Base-by-base conservation (phyloP, 768 basidiomycete genomes). In the Boletus rufocinnamomeus region DNA sequence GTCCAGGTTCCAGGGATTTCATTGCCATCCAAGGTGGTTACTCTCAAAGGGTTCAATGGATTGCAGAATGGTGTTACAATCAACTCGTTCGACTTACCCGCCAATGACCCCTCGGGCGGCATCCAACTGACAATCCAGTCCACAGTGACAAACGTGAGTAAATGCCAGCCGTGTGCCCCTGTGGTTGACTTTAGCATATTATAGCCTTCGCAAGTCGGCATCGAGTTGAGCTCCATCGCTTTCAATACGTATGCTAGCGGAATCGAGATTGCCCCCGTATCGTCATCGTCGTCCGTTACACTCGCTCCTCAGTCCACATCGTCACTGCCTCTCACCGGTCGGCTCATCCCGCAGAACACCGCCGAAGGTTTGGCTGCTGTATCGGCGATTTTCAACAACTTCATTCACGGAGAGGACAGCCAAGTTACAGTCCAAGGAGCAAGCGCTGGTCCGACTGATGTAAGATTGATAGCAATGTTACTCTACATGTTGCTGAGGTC, bases 181-280 rank as follows among this genome's bases (percentile, higher is more conserved):
- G 13, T 38, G 19, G 56, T 43, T 69, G 38, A 69, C 37, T 41
- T 23, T 45, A 51, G 32, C 28, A 34, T 56, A 19, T 1, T 5
- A 25, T 56, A 87, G 85, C 89, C 89, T 32, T 86, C 88, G 1
- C 87, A 89, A 79, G 86, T 91, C 40, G 89, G 89, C 28, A 83
- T 91, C 14, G 74, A 82, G 58, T 75, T 91, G 9, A 80, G 77
- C 59, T 79, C 80, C 4, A 79, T 91, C 52, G 79, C 79, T 1
- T 91, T 91, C 72, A 76, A 84, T 51, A 84, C 83, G 19, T 85
- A 77, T 63, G 77, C 80, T 35, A 77, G 77, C 28, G 74, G 77
- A 30, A 74, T 79, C 11, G 77, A 82, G 69, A 82, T 91, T 56
- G 89, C 86, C 3, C 80, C 84, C 3, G 85, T 84, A 13, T 61